These are phyloP conservation scores for Alternaria sp. DNA, from an alignment of 2,329 filamentous ascomycete species.

Conservation along the genomic window DNA sequence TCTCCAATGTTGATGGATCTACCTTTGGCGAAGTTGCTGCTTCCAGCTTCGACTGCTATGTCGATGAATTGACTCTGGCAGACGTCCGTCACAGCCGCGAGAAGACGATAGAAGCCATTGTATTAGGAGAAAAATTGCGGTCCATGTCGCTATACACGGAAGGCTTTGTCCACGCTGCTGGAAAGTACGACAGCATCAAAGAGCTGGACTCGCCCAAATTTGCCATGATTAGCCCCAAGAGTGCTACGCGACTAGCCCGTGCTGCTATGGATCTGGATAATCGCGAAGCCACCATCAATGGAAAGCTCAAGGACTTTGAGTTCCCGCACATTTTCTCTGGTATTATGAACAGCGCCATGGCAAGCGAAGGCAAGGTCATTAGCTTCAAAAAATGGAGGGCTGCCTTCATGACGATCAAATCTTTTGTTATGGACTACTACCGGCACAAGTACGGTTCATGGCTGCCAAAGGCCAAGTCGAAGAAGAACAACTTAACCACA, in stretches of 20 bases:
- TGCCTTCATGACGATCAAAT: slow-evolving; percentile 77
- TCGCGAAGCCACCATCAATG: slow-evolving; percentile 74
- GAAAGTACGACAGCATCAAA: slow-evolving; percentile 80
- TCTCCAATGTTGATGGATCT: slow-evolving; percentile 69
- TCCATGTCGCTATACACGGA: slow-evolving; percentile 86
- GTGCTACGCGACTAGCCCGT: slow-evolving; percentile 81
- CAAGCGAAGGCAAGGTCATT: slow-evolving; percentile 77
- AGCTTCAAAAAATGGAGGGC: slow-evolving; percentile 86
- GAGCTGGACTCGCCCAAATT: slow-evolving; percentile 75
- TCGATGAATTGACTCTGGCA: slow-evolving; percentile 77
- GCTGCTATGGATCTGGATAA: slow-evolving; percentile 81
- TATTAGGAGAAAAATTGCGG: slow-evolving; percentile 89
- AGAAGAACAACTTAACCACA: slow-evolving; percentile 89
- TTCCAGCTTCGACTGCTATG: slow-evolving; percentile 75
- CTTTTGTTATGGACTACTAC: slow-evolving; percentile 76
- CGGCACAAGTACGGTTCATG: slow-evolving; percentile 74
- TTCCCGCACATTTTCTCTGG: slow-evolving; percentile 91
- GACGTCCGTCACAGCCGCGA: slow-evolving; percentile 85
- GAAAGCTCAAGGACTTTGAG: slow-evolving; percentile 84
- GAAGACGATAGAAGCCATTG: slow-evolving; percentile 86
- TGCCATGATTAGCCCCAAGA: slow-evolving; percentile 73
- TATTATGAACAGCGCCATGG: slow-evolving; percentile 82
- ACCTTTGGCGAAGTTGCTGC: slow-evolving; percentile 70
- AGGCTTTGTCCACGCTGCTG: slow-evolving; percentile 89
- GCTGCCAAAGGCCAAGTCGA: slow-evolving; percentile 90